These are phyloP conservation scores for Thuidium tamariscinum DNA, from an alignment of 225 moss, liverwort and hornwort species.

Conservation along the genomic window DNA sequence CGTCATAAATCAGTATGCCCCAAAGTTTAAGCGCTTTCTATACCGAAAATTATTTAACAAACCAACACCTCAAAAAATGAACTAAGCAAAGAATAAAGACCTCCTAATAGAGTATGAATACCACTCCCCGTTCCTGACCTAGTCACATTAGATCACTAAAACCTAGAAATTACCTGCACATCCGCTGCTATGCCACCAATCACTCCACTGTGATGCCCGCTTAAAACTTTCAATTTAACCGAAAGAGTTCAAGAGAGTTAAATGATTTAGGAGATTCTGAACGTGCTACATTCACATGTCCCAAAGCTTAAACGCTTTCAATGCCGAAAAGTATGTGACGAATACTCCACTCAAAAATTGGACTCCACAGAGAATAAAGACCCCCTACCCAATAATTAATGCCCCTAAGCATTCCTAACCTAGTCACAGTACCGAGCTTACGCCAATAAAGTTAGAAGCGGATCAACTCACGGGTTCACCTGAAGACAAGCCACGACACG, in stretches of 20 bases:
- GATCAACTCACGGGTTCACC: background rate
- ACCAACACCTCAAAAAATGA: background rate
- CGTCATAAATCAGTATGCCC: background rate
- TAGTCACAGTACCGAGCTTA: background rate
- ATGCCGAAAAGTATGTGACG: background rate
- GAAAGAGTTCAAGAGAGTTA: background rate
- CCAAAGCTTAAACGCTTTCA: background rate
- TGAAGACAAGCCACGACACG: background rate
- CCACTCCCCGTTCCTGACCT: background rate
- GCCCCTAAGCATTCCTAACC: background rate
- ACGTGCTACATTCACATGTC: background rate
- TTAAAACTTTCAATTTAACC: background rate
- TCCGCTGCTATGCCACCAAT: slow-evolving; percentile 15
- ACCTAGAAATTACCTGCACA: background rate
- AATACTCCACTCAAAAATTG: background rate
- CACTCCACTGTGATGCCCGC: slow-evolving; percentile 31
- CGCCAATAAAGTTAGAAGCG: background rate
- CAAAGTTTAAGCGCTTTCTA: background rate
- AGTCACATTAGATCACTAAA: background rate
- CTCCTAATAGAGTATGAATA: background rate
- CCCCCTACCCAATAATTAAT: background rate
- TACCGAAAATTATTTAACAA: background rate
- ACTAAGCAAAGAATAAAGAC: background rate
- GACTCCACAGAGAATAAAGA: background rate
- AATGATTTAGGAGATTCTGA: background rate